Conservation (phyloP, 176 grass and related monocot species). For the Elaeis guineensis region DNA sequence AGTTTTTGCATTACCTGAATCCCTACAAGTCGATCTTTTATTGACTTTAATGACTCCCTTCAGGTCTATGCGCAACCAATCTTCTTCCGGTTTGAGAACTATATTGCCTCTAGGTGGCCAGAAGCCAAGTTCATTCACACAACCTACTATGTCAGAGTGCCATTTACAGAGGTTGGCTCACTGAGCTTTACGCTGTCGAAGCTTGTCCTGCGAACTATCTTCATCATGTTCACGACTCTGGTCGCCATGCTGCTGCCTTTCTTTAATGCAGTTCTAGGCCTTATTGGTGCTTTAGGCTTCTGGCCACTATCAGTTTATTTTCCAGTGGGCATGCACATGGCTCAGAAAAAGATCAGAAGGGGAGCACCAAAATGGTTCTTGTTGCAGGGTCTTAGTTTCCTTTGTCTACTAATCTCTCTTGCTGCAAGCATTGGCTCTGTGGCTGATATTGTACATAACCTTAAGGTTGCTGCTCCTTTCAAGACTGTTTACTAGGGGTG, state of each 20-base stretch:
- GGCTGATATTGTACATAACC: conserved; percentile 89
- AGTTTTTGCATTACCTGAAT: background rate
- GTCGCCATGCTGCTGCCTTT: conserved; percentile 81
- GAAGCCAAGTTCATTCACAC: conserved; percentile 77
- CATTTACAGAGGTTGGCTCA: conserved; percentile 13
- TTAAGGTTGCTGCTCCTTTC: conserved; percentile 63
- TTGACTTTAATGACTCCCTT: background rate
- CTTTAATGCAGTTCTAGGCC: conserved; percentile 86
- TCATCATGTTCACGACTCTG: conserved; percentile 90
- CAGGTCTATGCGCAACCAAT: conserved; percentile 91
- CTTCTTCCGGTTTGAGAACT: conserved; percentile 81
- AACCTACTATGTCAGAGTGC: conserved; percentile 59
- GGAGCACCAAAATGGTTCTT: conserved; percentile 53
- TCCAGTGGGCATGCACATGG: conserved; percentile 78
- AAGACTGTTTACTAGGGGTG: conserved; percentile 34
- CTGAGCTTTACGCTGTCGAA: conserved; percentile 57
- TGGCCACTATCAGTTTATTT: conserved; percentile 99
- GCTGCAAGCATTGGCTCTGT: conserved; percentile 77
- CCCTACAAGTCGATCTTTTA: background rate
- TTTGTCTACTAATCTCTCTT: conserved; percentile 73
- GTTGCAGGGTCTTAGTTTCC: conserved; percentile 81
- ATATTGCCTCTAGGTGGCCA: conserved; percentile 50
- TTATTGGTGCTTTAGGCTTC: conserved; percentile 87
- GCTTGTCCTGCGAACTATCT: conserved; percentile 63
- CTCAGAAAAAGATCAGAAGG: conserved; percentile 42